Evolutionary conservation across 345 rosid genomes (phyloP).

Genomic region (Gossypium ekmanianum): DNA sequence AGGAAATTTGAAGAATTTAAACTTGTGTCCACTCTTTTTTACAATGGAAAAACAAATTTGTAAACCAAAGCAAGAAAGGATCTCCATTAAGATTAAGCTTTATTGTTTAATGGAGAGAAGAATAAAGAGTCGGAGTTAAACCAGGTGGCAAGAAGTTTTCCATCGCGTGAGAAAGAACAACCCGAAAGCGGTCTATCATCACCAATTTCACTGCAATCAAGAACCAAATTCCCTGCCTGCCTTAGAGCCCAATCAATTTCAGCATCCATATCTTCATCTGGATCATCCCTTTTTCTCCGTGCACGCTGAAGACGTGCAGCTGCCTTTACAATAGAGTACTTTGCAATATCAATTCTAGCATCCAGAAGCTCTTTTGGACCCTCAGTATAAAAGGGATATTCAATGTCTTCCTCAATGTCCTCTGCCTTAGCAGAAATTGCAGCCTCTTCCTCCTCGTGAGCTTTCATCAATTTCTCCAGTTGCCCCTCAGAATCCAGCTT

Average conservation of each 20-base stretch:
- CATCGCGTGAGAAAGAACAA: slow-evolving; percentile 82
- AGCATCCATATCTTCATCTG: slow-evolving; percentile 88
- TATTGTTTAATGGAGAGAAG: background rate
- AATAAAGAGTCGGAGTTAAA: slow-evolving; percentile 24
- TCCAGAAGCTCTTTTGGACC: slow-evolving; percentile 68
- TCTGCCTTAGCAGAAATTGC: slow-evolving; percentile 42
- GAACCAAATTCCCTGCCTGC: slow-evolving; percentile 60
- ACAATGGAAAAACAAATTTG: background rate
- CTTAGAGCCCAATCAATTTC: slow-evolving; percentile 72
- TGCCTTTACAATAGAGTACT: slow-evolving; percentile 62
- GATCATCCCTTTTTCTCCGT: slow-evolving; percentile 71
- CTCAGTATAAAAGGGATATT: slow-evolving; percentile 83
- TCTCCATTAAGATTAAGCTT: background rate
- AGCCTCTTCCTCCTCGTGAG: slow-evolving; percentile 84
- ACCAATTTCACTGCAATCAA: slow-evolving; percentile 83
- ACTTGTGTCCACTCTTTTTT: background rate
- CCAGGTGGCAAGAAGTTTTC: slow-evolving; percentile 87
- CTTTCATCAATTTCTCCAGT: slow-evolving; percentile 73
- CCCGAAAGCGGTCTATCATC: slow-evolving; percentile 91
- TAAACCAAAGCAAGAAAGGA: background rate
- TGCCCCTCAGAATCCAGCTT: slow-evolving; percentile 80
- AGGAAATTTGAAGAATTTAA: background rate
- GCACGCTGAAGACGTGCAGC: slow-evolving; percentile 69
- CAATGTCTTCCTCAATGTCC: slow-evolving; percentile 61
- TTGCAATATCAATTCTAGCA: slow-evolving; percentile 75